Base-by-base conservation (phyloP, 2,329 filamentous ascomycete species). In the Colletotrichum plurivorum region DNA sequence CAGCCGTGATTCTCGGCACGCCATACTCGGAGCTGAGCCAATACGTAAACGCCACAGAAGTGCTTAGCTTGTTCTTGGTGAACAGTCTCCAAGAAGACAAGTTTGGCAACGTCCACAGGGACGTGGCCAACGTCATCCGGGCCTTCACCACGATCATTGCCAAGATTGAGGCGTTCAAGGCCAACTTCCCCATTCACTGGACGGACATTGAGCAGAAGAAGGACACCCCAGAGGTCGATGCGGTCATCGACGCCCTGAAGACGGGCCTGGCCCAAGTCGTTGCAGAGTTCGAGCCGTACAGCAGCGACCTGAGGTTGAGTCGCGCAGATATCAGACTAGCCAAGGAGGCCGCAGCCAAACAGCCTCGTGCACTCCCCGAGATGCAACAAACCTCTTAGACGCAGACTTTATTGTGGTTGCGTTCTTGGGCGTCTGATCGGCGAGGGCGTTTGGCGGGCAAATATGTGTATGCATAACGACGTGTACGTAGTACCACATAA, bases 71-170 rank as follows among this genome's bases (percentile, higher is more conserved):
- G 57, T 85, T 98, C 31, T 88, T 93, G 0, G 87, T 94, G 4
- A 88, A 88, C 71, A 95, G 93, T 78, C 81, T 98, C 62, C 83
- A 84, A 4, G 95, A 98, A 79, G 95, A 98, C 77, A 87, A 87
- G 54, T 96, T 90, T 76, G 95, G 95, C 15, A 93, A 93, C 73
- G 95, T 97, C n/a, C 92, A 97, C 73, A 86, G 90, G 51, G 93
- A 96, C 72, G 90, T 98, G 2, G 89, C 93, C 1, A 82, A 82
- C 56, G 91, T 97, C 65, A 89, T 98, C 58, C 88, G 92, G 54
- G 89, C 90, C 1, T 88, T 97, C 70, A 95, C 93, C 0, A 74
- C 78, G 0, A 90, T 93, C 0, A 90, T 94, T 64, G 86, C 83
- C 63, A 89, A 89, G 72, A 82, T 97, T 4, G 92, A 97, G 75